phyloP scores from a whole-genome alignment of 164 flowering plant genomes.

The Liquidambar formosana region DNA sequence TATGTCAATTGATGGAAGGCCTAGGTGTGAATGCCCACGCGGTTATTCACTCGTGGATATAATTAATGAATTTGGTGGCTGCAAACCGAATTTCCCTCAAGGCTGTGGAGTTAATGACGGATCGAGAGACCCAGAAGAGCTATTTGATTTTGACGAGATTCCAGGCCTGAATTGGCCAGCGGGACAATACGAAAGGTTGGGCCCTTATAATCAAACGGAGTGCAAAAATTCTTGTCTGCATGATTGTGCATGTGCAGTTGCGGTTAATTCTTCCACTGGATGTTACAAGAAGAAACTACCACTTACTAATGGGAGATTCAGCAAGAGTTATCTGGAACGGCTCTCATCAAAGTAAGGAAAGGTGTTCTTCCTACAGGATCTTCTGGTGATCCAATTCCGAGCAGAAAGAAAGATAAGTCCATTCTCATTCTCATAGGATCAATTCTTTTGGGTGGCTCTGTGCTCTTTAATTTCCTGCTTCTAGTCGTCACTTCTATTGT shows the following conservation, averaged over 20 bases:
- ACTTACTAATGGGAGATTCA: conserved; percentile 1
- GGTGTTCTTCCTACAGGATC: neutral
- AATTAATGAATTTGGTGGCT: conserved; percentile 3
- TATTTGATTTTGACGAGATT: neutral
- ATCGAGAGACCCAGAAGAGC: neutral
- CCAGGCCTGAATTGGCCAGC: too few species aligned
- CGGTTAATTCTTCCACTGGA: neutral
- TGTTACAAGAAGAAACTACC: conserved; percentile 7
- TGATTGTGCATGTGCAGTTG: conserved; percentile 3
- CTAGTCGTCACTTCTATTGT: neutral
- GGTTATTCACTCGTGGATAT: neutral
- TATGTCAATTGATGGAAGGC: neutral
- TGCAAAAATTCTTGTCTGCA: neutral
- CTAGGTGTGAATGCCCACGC: conserved; percentile 1
- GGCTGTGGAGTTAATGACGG: neutral
- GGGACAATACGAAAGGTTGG: neutral
- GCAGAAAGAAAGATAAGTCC: neutral
- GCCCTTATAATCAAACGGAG: too few species aligned
- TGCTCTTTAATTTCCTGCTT: conserved; percentile 1
- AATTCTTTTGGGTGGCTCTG: conserved; percentile 7
- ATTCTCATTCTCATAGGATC: neutral
- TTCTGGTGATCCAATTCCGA: too few species aligned
- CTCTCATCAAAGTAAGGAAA: conserved; percentile 14
- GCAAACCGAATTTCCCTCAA: conserved; percentile 10
- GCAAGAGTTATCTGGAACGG: neutral